Percentiles rank a stretch among this genome's conserved stretches.
Conservation (phyloP, 208 protist genomes). For the Vickermania spadyakhi region DNA sequence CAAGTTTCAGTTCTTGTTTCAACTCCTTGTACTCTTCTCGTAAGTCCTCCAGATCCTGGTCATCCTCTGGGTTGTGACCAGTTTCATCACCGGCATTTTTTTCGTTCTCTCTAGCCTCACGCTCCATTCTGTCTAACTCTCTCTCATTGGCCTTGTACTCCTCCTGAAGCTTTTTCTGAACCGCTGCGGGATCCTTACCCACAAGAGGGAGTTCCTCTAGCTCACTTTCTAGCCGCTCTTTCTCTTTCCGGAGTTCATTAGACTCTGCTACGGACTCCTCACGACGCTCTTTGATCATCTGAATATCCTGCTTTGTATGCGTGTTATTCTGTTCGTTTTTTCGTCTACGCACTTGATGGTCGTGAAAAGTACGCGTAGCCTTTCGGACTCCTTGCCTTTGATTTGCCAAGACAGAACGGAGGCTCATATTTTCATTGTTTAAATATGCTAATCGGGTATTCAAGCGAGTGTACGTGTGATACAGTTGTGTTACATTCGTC, state of each 20-base stretch:
- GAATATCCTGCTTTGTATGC: constrained; percentile 41
- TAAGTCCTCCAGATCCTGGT: constrained; percentile 35
- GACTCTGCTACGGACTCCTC: constrained; percentile 32
- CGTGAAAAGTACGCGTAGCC: constrained; percentile 33
- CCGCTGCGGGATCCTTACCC: constrained; percentile 17
- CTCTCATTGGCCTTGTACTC: constrained; percentile 44
- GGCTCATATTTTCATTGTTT: constrained; percentile 63
- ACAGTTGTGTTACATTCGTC: constrained; percentile 55
- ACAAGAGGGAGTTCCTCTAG: constrained; percentile 22
- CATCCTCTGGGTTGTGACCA: background rate
- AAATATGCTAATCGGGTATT: constrained; percentile 45
- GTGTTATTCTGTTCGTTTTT: constrained; percentile 62
- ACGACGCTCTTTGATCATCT: constrained; percentile 52
- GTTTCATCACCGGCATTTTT: constrained; percentile 9
- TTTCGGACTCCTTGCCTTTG: constrained; percentile 58
- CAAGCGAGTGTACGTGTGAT: constrained; percentile 57
- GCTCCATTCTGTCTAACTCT: constrained; percentile 29
- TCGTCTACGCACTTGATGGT: constrained; percentile 39
- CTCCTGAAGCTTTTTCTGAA: constrained; percentile 19
- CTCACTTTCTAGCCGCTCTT: constrained; percentile 35
- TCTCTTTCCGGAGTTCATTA: constrained; percentile 18
- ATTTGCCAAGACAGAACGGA: constrained; percentile 73
- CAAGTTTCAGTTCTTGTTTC: constrained; percentile 44
- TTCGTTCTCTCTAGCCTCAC: constrained; percentile 18
- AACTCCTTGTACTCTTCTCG: constrained; percentile 70